Evolutionary conservation across 306 rosid genomes (phyloP), one percentile per base, ranked within the genome.

Genomic region (Castanospermum australe): DNA sequence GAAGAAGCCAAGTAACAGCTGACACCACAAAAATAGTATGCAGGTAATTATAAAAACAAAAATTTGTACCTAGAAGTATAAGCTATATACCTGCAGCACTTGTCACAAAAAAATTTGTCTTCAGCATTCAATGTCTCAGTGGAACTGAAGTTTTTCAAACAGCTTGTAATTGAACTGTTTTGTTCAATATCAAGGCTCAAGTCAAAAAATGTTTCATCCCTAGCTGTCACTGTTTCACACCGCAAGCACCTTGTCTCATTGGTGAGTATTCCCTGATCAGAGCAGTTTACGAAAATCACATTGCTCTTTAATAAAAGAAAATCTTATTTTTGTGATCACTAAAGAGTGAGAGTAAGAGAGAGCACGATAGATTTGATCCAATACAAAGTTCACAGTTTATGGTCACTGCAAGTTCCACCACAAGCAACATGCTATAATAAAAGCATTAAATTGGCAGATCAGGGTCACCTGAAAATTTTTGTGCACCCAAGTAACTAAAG

Each of bases 161-260:
- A 95, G 88, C 99, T 91, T 62, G 99, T 95, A 82, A 95, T 92
- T 55, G 99, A 95, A 85, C 97, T 91, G 82, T 95, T 95, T 85
- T 95, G 99, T 39, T 92, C 99, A 73, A 95, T 95, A 78, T 95
- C 99, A 42, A 95, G 97, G 91, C 99, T 95, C 87, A 95, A 84
- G 86, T 95, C 99, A 1, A 95, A 82, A 87, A 89, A 95, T 32
- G 92, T 95, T 87, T 92, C 99, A 78, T 95, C 99, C 85, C 98
- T 88, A 68, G 94, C 98, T 20, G 98, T 93, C 78, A 93, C 93
- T 2, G 98, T 93, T 87, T 93, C 98, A 51, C 98, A 93, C 67
- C 87, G 94, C 85, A 93, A 81, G 81, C 98, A 93, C 88, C 89
- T 91, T 17, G 98, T 93, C 87, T 93, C 98, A 45, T 93, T 93